Conservation (phyloP, 2,329 filamentous ascomycete genomes). For the Cladophialophora immunda region DNA sequence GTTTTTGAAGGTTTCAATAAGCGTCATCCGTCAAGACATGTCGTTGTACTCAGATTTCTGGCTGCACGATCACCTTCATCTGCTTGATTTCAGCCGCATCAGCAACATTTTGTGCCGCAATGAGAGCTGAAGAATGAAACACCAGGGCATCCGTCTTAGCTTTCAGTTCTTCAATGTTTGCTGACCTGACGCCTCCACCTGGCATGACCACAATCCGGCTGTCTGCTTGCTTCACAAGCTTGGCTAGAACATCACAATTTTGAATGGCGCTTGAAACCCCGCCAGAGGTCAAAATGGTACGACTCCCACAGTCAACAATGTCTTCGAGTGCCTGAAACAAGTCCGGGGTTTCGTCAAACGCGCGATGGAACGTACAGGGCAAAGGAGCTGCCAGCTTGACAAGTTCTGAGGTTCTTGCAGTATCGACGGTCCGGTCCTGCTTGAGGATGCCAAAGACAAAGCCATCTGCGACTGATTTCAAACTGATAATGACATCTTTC, state of each 20-base stretch:
- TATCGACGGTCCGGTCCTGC: constrained; percentile 48
- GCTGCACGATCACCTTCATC: constrained; percentile 2
- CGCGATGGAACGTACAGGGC: constrained; percentile 65
- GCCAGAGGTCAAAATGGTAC: constrained; percentile 60
- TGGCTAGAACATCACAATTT: constrained; percentile 47
- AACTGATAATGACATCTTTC: constrained; percentile 49
- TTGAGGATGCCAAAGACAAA: constrained; percentile 63
- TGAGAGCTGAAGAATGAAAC: constrained; percentile 28
- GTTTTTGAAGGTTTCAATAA: neutral
- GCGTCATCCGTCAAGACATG: neutral
- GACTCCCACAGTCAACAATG: constrained; percentile 57
- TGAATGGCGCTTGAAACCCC: constrained; percentile 47
- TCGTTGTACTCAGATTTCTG: neutral
- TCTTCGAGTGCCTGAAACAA: constrained; percentile 46
- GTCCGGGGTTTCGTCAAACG: constrained; percentile 53
- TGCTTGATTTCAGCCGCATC: constrained; percentile 8
- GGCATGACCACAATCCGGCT: constrained; percentile 55
- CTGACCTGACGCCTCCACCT: constrained; percentile 60
- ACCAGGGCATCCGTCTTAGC: constrained; percentile 9
- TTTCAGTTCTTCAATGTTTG: constrained; percentile 47
- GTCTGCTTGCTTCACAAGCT: constrained; percentile 36
- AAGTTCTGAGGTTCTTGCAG: constrained; percentile 51
- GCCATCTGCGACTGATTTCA: constrained; percentile 53
- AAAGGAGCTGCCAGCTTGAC: constrained; percentile 52
- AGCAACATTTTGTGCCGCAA: constrained; percentile 12